Base-by-base conservation (phyloP, 305 asterid species). In the Petunia hybrid region DNA sequence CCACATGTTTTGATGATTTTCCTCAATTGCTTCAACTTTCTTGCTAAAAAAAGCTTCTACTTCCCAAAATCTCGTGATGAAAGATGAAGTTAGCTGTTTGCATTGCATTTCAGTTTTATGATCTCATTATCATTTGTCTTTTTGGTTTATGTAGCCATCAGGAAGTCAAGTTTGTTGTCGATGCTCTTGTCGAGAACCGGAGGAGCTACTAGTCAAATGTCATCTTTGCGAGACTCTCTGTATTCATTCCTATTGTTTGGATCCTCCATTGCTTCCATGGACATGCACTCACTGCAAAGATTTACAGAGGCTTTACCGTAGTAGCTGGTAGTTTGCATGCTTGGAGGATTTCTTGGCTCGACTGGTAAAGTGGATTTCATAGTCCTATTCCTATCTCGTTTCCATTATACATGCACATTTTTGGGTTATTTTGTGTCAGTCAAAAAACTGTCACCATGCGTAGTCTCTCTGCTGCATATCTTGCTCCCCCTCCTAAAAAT, bases 251-350 rank as follows among this genome's bases (percentile, higher is more conserved):
- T 92, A 64, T 87, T 97, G 99, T 90, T 91, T 93, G 10, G 99
- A 97, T 80, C 99, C 99, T 53, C 99, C 94, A 38, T 79, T 90
- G 86, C 41, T 83, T 77, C 98, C 99, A 8, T 97, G 99, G 99
- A 87, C 88, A 38, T 94, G 98, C 67, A 66, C 65, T 2, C 88
- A 86, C 60, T 97, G 99, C 91, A 89, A 81, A 84, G 96, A 90
- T 59, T 93, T 92, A 77, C 99, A 83, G 65, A 86, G 86, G 91
- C 87, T 92, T 57, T 74, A 74, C 38, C 65, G 65, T 74, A 63
- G 79, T 38, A 53, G 22, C 65, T 74, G 79, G 65, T 74, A 74
- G 56, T 74, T 74, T 53, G 51, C 79, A 14, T 38, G 38, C 48
- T 38, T 74, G 59, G 77, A 45, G 59, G 22, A 22, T 22, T 22